Conservation (phyloP, 441 rosid species). For the Erodium texanum region DNA sequence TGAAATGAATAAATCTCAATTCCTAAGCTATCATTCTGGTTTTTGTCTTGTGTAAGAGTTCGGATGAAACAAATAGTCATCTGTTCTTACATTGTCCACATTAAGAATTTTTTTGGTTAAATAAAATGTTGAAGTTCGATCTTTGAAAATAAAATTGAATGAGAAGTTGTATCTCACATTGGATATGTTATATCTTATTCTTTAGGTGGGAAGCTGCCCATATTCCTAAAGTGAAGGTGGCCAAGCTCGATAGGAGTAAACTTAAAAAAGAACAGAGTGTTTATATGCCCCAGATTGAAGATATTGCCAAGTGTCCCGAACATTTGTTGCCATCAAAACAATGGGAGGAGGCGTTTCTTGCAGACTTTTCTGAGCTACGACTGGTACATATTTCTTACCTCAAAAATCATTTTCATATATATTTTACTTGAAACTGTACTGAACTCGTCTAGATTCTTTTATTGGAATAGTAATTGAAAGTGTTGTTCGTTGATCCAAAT, state of each 20-base stretch:
- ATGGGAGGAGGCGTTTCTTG: conserved; percentile 81
- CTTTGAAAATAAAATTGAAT: not conserved
- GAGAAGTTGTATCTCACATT: not conserved
- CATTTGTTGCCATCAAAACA: conserved; percentile 48
- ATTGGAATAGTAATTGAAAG: not conserved
- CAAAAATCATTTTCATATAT: not conserved
- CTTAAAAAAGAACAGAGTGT: conserved; percentile 46
- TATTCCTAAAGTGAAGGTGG: conserved; percentile 63
- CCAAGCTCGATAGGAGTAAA: conserved; percentile 42
- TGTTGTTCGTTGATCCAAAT: not conserved
- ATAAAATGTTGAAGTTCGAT: not conserved
- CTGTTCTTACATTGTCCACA: not conserved
- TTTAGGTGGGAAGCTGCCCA: conserved; percentile 86
- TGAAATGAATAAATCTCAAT: not conserved
- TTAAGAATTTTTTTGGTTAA: not conserved
- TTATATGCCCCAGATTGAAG: conserved; percentile 85
- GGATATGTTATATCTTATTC: not conserved
- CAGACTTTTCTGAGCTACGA: conserved; percentile 59
- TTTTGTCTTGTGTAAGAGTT: not conserved
- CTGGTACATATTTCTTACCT: conserved; percentile 30
- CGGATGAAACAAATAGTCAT: too few relatives aligned
- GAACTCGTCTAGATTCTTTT: not conserved
- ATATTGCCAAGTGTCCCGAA: conserved; percentile 57
- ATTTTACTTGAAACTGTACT: not conserved
- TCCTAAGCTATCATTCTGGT: not conserved